Percentiles rank a stretch among this genome's conserved stretches.
phyloP scores from a whole-genome alignment of 345 rosid species.

The Sonneratia alba region DNA sequence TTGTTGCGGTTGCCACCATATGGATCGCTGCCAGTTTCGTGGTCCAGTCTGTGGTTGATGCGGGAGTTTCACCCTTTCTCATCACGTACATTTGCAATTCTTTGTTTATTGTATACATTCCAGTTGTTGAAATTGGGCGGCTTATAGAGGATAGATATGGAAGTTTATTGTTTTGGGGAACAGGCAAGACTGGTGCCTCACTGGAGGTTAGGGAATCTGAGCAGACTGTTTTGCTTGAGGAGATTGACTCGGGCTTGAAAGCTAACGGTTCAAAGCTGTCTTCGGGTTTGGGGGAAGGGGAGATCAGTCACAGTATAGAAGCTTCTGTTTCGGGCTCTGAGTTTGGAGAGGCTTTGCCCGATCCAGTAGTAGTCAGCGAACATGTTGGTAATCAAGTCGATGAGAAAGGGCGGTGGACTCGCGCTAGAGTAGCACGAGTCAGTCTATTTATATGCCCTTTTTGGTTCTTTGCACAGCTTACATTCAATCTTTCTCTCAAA shows the following conservation, averaged over 20 bases:
- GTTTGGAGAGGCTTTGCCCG: constrained; percentile 18
- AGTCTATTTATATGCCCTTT: constrained; percentile 77
- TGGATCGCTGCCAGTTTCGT: constrained; percentile 97
- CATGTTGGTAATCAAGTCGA: constrained; percentile 34
- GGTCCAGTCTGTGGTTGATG: constrained; percentile 85
- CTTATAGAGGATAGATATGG: constrained; percentile 65
- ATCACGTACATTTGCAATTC: constrained; percentile 94
- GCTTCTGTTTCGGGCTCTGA: constrained; percentile 22
- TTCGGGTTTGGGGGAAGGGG: constrained; percentile 28
- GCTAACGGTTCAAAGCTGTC: constrained; percentile 16
- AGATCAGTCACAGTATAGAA: constrained; percentile 18
- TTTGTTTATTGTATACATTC: constrained; percentile 68
- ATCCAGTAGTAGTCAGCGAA: constrained; percentile 14
- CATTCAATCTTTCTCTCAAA: constrained; percentile 83
- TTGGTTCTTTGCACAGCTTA: constrained; percentile 91
- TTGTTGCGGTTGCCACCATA: constrained; percentile 70
- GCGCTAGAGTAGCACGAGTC: constrained; percentile 66
- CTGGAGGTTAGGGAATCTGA: constrained; percentile 51
- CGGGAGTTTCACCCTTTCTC: constrained; percentile 85
- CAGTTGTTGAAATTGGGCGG: constrained; percentile 60
- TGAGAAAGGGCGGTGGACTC: constrained; percentile 82
- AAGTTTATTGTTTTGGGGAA: constrained; percentile 56
- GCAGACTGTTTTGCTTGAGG: constrained; percentile 54
- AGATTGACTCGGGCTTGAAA: constrained; percentile 23
- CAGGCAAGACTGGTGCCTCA: constrained; percentile 22